Conservation (phyloP, 306 rosid species). For the Medicago arabica region DNA sequence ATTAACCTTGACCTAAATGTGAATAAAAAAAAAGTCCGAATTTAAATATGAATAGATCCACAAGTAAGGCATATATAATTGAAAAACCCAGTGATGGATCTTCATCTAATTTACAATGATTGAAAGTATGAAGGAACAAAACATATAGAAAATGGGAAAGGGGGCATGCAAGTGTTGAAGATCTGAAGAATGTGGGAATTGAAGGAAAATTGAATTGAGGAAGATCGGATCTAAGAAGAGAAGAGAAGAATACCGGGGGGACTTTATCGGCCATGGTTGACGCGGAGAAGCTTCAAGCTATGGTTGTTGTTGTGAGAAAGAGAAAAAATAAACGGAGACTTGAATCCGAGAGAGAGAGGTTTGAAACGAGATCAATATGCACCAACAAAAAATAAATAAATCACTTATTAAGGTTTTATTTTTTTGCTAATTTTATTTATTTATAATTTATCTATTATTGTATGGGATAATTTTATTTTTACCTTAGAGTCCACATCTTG, state of each 20-base stretch:
- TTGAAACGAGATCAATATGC: slow-evolving; percentile 6
- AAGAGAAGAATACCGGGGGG: slow-evolving; percentile 53
- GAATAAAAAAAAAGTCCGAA: slow-evolving; percentile 13
- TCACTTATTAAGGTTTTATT: neutral
- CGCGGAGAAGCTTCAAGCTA: slow-evolving; percentile 7
- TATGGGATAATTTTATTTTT: too few species aligned
- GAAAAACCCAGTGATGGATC: slow-evolving; percentile 14
- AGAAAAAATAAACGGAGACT: neutral
- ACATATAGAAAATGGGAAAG: neutral
- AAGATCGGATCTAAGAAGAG: slow-evolving; percentile 27
- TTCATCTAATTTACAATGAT: neutral
- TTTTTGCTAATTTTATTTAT: neutral
- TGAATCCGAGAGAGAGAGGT: neutral
- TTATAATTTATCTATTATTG: too few species aligned
- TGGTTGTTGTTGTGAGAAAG: neutral
- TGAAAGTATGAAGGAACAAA: slow-evolving; percentile 23
- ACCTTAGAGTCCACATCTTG: too few species aligned
- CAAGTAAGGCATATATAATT: neutral
- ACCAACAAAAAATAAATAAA: too few species aligned
- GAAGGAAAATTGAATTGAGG: neutral
- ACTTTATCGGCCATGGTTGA: slow-evolving; percentile 61
- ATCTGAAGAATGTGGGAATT: neutral
- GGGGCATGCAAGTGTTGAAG: slow-evolving; percentile 35
- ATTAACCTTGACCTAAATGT: neutral
- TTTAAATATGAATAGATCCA: neutral